Conservation (phyloP, 176 grass and related monocot genomes). For the Musa schizocarpa region DNA sequence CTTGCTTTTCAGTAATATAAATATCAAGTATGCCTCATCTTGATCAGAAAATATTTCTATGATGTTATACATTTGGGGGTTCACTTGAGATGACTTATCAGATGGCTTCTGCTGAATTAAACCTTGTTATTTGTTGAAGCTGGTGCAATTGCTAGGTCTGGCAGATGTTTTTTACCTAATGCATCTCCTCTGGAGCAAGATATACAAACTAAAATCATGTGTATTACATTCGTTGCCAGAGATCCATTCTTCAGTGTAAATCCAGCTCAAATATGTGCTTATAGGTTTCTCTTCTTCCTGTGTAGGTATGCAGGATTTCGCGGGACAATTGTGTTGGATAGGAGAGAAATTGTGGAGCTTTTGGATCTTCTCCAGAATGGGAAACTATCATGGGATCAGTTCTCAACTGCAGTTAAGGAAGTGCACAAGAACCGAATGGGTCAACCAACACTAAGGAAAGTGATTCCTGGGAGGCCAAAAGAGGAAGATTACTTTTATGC, state of each 20-base stretch:
- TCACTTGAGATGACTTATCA: not conserved
- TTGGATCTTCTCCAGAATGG: conserved; percentile 79
- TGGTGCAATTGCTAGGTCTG: too few relatives aligned
- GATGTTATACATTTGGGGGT: not conserved
- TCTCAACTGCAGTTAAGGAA: conserved; percentile 58
- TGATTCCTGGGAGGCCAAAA: conserved; percentile 59
- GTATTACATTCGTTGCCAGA: not conserved
- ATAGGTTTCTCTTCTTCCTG: not conserved
- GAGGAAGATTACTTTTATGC: conserved; percentile 98
- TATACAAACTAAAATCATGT: not conserved
- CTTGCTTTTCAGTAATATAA: too few relatives aligned
- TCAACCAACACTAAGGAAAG: conserved; percentile 51
- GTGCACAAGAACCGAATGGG: conserved; percentile 73
- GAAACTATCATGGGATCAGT: conserved; percentile 76
- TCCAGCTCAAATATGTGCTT: not conserved
- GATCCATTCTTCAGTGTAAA: not conserved
- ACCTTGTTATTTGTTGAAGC: too few relatives aligned
- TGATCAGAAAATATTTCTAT: too few relatives aligned
- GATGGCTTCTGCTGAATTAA: too few relatives aligned
- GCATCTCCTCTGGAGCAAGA: not conserved
- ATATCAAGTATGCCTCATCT: too few relatives aligned
- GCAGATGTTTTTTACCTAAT: not conserved
- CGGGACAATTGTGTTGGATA: conserved; percentile 74
- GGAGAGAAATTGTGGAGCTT: conserved; percentile 72
- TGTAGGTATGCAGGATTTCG: conserved; percentile 72